Evolutionary conservation across 441 rosid species (phyloP), one percentile per base, ranked within the genome.

Genomic region (Pelargonium fulgidum): DNA sequence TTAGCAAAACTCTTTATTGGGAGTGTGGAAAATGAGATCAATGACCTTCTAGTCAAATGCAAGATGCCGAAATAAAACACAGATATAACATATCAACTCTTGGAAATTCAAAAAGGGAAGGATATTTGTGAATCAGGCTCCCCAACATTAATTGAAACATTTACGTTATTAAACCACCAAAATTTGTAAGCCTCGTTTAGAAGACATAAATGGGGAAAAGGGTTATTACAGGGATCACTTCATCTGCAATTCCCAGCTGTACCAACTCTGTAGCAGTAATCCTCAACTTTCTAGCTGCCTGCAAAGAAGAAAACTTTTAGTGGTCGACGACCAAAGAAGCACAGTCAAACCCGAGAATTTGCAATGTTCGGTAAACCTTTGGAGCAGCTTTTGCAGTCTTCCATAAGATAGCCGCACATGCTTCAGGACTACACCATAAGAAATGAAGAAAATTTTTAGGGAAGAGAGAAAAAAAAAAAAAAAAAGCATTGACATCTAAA

Each of bases 401-500:
- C 93, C 95, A 93, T 81, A 93, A 83, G 72, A 93, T 91, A 39
- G 99, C 93, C 29, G 97, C 97, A 83, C 97, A 88, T 10, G 97
- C 97, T 86, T 91, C 99, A 8, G 97, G 97, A 81, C 99, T 93
- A 73, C 54, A 58, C 44, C 78, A 74, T 63, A 71, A 65, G 45
- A 33, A 39, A 65, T 54, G 47, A 24, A 54, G 70, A 64, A 29
- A 70, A 17, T 14, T 69, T n/a, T 62, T 22, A 0, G 41, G 17
- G 19, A 36, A 48, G 54, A 50, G 62, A 44, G 29, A 61, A 8
- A 1, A 44, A 7, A 17, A n/a, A 16, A 33, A 42, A 29, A 9
- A n/a, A 52, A 33, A 54, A 29, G 19, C 17, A 4, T 52, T 52
- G 59, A 16, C 59, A 52, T 13, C 59, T n/a, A 52, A 11, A 52